Evolutionary conservation across 2,329 filamentous ascomycete species (phyloP).

Genomic region (Podosphaera fusca): DNA sequence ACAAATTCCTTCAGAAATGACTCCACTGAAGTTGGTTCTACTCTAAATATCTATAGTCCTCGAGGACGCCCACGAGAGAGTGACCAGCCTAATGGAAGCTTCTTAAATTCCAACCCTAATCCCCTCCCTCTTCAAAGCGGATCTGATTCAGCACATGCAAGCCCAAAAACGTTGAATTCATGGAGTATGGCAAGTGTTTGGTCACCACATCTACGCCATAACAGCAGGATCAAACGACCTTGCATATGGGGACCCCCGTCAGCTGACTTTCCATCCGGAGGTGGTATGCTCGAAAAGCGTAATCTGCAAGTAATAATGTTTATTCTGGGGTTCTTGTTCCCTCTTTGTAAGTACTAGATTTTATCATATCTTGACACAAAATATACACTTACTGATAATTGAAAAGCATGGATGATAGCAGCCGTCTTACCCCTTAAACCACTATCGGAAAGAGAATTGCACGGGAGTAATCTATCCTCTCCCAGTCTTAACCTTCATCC

Average conservation of each 20-base stretch:
- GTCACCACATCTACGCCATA: slow-evolving; percentile 48
- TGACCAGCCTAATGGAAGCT: slow-evolving; percentile 10
- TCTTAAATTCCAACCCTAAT: slow-evolving; percentile 24
- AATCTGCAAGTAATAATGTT: slow-evolving; percentile 59
- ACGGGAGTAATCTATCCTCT: slow-evolving; percentile 21
- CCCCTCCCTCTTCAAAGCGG: background rate
- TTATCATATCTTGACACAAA: background rate
- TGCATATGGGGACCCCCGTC: slow-evolving; percentile 56
- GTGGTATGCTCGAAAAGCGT: slow-evolving; percentile 36
- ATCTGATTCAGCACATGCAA: background rate
- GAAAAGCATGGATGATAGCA: slow-evolving; percentile 54
- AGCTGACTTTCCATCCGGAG: slow-evolving; percentile 37
- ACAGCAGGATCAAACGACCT: slow-evolving; percentile 31
- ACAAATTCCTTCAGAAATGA: slow-evolving; percentile 22
- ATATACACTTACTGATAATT: slow-evolving; percentile 1
- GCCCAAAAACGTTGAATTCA: slow-evolving; percentile 10
- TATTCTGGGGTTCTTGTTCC: slow-evolving; percentile 54
- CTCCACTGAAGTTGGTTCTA: slow-evolving; percentile 26
- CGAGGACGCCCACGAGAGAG: slow-evolving; percentile 22
- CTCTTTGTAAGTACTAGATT: slow-evolving; percentile 32
- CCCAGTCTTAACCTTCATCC: slow-evolving; percentile 9
- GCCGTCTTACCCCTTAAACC: slow-evolving; percentile 49
- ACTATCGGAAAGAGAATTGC: slow-evolving; percentile 28
- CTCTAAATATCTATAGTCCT: slow-evolving; percentile 23
- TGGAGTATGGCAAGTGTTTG: slow-evolving; percentile 43